Percentiles rank a stretch among this genome's conserved stretches.
Conservation (phyloP, 2,329 filamentous ascomycete species). For the Didymella pomorum region DNA sequence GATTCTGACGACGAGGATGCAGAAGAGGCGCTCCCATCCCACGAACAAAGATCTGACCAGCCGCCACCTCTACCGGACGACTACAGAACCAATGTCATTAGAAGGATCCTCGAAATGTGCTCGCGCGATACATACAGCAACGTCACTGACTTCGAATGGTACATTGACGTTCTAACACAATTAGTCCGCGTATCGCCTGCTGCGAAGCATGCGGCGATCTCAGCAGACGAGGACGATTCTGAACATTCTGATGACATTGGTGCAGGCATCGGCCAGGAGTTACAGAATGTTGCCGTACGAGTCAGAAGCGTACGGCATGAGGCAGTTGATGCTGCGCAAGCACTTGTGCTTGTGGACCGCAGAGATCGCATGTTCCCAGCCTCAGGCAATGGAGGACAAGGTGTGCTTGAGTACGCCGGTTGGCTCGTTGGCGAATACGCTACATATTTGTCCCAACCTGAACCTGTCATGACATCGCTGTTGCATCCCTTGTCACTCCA, state of each 20-base stretch:
- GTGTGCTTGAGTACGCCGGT: slow-evolving; percentile 76
- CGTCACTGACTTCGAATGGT: slow-evolving; percentile 95
- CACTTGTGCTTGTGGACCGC: slow-evolving; percentile 71
- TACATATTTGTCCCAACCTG: slow-evolving; percentile 71
- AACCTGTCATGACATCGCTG: slow-evolving; percentile 76
- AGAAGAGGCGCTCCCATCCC: slow-evolving; percentile 62
- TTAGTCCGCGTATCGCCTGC: slow-evolving; percentile 75
- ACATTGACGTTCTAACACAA: slow-evolving; percentile 87
- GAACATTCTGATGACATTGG: slow-evolving; percentile 60
- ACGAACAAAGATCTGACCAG: slow-evolving; percentile 58
- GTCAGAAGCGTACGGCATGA: slow-evolving; percentile 83
- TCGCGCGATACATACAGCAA: slow-evolving; percentile 86
- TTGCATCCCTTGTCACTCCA: slow-evolving; percentile 70
- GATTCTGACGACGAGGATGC: slow-evolving; percentile 67
- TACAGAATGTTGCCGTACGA: slow-evolving; percentile 90
- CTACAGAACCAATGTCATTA: slow-evolving; percentile 84
- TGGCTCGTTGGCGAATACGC: slow-evolving; percentile 94
- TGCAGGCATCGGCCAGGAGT: slow-evolving; percentile 79
- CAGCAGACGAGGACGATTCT: slow-evolving; percentile 42
- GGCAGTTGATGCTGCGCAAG: slow-evolving; percentile 83
- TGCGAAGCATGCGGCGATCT: slow-evolving; percentile 42
- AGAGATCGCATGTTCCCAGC: slow-evolving; percentile 64
- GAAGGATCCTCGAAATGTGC: slow-evolving; percentile 86
- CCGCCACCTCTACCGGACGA: slow-evolving; percentile 78
- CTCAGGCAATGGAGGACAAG: slow-evolving; percentile 60